Conservation (phyloP, 352 stramenopile species). For the Pythium pyrilobum region DNA sequence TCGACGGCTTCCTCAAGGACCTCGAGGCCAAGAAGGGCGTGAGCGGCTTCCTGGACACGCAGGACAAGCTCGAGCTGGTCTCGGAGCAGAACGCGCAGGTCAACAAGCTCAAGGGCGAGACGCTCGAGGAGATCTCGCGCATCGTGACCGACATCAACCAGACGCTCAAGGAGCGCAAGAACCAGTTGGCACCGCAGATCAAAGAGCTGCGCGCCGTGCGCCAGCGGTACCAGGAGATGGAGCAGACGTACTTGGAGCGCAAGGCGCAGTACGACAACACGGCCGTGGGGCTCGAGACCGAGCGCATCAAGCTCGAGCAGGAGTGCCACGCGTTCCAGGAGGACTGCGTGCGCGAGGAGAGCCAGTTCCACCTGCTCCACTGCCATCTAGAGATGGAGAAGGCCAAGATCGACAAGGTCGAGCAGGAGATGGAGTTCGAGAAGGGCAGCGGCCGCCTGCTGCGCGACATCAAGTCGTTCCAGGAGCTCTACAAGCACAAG, state of each 20-base stretch:
- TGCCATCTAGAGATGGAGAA: conserved; percentile 72
- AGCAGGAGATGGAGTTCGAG: conserved; percentile 87
- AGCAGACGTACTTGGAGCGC: conserved; percentile 82
- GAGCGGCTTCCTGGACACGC: conserved; percentile 79
- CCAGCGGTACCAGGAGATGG: conserved; percentile 86
- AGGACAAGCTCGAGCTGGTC: conserved; percentile 84
- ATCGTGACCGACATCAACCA: conserved; percentile 91
- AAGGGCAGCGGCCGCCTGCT: conserved; percentile 72
- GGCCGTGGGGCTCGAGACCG: conserved; percentile 77
- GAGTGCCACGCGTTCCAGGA: conserved; percentile 86
- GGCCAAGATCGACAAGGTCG: conserved; percentile 69
- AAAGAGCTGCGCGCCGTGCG: conserved; percentile 88
- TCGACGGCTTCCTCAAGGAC: conserved; percentile 82
- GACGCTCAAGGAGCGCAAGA: conserved; percentile 88
- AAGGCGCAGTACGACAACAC: conserved; percentile 90
- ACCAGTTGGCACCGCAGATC: conserved; percentile 90
- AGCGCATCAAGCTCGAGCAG: conserved; percentile 89
- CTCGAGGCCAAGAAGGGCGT: conserved; percentile 85
- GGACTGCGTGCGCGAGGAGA: conserved; percentile 86
- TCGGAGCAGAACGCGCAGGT: conserved; percentile 85
- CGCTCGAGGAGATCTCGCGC: conserved; percentile 91
- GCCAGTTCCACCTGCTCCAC: conserved; percentile 80
- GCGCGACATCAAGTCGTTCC: conserved; percentile 83
- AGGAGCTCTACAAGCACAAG: conserved; percentile 91
- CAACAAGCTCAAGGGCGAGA: conserved; percentile 90